Conservation (phyloP, 1,284 basidiomycete species). For the Rhodotorula sp. region DNA sequence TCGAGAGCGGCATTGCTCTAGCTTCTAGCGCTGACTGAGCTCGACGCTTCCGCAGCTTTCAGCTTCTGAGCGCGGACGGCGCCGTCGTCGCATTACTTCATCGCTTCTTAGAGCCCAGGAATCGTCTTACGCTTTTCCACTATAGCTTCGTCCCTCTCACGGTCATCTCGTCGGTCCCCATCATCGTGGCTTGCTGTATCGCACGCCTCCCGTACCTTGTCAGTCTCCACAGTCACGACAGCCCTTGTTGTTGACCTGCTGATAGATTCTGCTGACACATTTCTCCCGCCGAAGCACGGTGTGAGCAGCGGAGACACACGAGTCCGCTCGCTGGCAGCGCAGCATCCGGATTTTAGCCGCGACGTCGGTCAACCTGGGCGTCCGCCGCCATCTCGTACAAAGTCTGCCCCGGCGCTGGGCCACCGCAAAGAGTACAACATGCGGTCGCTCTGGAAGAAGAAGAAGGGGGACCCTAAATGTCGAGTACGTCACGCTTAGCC, state of each 20-base stretch:
- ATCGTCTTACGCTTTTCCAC: constrained; percentile 15
- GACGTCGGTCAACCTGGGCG: neutral
- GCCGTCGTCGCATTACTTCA: constrained; percentile 13
- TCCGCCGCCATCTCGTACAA: too few relatives aligned
- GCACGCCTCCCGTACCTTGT: constrained; percentile 8
- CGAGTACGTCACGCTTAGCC: too few relatives aligned
- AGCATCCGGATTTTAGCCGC: neutral
- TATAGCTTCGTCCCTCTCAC: constrained; percentile 19
- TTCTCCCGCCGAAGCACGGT: neutral
- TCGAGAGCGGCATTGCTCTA: neutral
- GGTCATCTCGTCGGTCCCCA: constrained; percentile 1
- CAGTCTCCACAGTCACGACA: neutral
- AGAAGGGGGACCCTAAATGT: too few relatives aligned
- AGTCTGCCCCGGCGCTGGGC: too few relatives aligned
- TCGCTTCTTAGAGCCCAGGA: constrained; percentile 8
- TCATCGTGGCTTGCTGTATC: constrained; percentile 1
- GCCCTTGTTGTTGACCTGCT: too few relatives aligned
- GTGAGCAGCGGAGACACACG: neutral
- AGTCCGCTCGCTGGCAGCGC: neutral
- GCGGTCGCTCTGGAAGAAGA: too few relatives aligned
- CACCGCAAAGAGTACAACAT: too few relatives aligned
- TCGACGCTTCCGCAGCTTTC: neutral
- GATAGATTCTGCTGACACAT: too few relatives aligned
- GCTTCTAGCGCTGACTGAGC: neutral
- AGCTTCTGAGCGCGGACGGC: constrained; percentile 9